Conservation (phyloP, 129 eudicot genomes). For the Flaveria trinervia region DNA sequence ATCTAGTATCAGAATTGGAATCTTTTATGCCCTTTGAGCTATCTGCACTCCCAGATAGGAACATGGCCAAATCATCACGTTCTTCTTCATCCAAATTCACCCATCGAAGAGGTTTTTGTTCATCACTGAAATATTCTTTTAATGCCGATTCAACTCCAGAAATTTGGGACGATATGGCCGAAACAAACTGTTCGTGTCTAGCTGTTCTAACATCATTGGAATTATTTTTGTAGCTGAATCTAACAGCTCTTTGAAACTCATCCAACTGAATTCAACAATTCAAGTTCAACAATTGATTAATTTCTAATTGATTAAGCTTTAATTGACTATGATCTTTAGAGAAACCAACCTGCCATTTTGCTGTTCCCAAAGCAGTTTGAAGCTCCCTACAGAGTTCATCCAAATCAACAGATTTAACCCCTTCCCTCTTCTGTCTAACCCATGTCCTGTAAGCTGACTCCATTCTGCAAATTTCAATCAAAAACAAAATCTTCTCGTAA, state of each 20-base stretch:
- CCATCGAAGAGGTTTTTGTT: constrained; percentile 75
- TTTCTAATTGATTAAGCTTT: neutral
- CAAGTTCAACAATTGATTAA: constrained; percentile 14
- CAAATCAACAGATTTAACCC: constrained; percentile 41
- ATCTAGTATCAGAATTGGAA: constrained; percentile 28
- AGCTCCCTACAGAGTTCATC: constrained; percentile 79
- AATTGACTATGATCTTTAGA: neutral
- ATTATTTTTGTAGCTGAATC: constrained; percentile 62
- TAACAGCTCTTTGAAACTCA: constrained; percentile 87
- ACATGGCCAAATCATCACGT: constrained; percentile 84
- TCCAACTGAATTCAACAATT: constrained; percentile 57
- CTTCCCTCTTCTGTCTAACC: constrained; percentile 74
- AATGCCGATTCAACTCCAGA: constrained; percentile 65
- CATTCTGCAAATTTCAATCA: constrained; percentile 48
- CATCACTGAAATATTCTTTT: constrained; percentile 49
- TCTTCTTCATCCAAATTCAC: constrained; percentile 84
- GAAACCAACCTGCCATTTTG: constrained; percentile 94
- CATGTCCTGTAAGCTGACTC: constrained; percentile 93
- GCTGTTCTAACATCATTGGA: constrained; percentile 52
- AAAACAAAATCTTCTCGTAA: neutral
- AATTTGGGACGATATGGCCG: constrained; percentile 71
- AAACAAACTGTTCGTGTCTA: constrained; percentile 79
- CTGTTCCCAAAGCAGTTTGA: constrained; percentile 90
- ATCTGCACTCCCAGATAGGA: constrained; percentile 61
- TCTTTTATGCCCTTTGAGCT: constrained; percentile 40